Evolutionary conservation across 192 early-diverging fungal species (phyloP).

Genomic region (Lunasporangiospora selenospora): DNA sequence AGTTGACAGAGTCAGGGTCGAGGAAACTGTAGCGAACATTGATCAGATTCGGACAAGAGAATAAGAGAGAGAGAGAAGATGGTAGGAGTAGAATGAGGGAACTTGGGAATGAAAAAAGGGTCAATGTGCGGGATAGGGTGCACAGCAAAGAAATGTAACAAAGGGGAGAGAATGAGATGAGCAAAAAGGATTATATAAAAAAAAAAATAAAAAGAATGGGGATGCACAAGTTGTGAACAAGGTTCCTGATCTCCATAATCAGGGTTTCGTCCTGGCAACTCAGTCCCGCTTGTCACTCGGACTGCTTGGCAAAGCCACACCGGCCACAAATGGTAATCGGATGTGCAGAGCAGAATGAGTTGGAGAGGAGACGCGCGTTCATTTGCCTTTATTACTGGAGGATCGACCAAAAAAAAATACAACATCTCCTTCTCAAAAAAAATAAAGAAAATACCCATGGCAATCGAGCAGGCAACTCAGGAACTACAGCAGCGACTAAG

Average conservation of each 20-base stretch:
- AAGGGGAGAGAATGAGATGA: neutral
- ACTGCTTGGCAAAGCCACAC: neutral
- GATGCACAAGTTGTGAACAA: neutral
- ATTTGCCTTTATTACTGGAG: too few species aligned
- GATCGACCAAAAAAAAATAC: too few species aligned
- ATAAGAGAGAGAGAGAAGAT: too few species aligned
- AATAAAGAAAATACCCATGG: too few species aligned
- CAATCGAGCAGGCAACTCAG: too few species aligned
- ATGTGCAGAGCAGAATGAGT: too few species aligned
- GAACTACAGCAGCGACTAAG: too few species aligned
- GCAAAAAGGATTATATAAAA: neutral
- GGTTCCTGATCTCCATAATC: neutral
- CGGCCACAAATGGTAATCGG: neutral
- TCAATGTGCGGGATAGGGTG: neutral
- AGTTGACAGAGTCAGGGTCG: conserved; percentile 6
- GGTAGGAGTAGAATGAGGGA: neutral
- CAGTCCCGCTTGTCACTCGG: neutral
- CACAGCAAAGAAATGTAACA: neutral
- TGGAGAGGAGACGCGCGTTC: too few species aligned
- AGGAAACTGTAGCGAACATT: too few species aligned
- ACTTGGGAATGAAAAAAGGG: neutral
- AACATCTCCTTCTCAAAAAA: too few species aligned
- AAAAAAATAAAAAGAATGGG: neutral
- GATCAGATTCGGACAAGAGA: too few species aligned
- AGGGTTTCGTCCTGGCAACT: neutral